Base-by-base conservation (phyloP, 805 yeast genomes). In the Nakazawaea molendinolei region DNA sequence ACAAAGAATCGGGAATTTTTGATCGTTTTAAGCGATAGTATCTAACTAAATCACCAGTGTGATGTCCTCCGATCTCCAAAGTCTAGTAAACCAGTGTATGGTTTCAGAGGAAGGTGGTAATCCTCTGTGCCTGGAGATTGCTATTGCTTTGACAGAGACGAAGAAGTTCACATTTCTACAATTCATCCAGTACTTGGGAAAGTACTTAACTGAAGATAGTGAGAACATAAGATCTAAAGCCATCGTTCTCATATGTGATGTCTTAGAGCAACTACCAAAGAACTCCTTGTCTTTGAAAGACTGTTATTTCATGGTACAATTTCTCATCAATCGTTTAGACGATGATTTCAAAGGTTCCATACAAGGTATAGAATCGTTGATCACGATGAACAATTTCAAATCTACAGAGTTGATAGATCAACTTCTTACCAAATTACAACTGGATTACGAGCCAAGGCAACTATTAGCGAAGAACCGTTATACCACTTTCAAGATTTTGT, bases 291-390 rank as follows among this genome's bases (percentile, higher is more conserved):
- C 48, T n/a, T 51, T 58, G 15, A 70, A 68, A 31, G 82, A 76
- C 45, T 56, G 73, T 7, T 49, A 55, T 18, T 79, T 73, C 9
- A 54, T 76, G 35, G 38, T 69, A 13, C 67, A 70, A 5, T 90
- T 90, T 53, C 70, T 76, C 38, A 41, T 69, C 12, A 75, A 77
- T 13, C 81, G 90, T 45, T 54, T 86, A 16, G 82, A 76, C 9
- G 96, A 87, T 49, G 63, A 67, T 12, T 56, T 64, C 3, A 60
- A 60, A 25, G 73, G 74, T 41, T 68, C 79, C 1, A 53, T 81
- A 3, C 52, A 49, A 8, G 87, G 86, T 0, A 44, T 89, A 6
- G 50, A 49, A 13, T 63, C 76, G 1, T 52, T 86, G 9, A 60
- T 73, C 5, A 41, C 44, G 22, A 77, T 74, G 79, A 58, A 63